Conservation (phyloP, 2,329 filamentous ascomycete species). For the Colletotrichum filicis region DNA sequence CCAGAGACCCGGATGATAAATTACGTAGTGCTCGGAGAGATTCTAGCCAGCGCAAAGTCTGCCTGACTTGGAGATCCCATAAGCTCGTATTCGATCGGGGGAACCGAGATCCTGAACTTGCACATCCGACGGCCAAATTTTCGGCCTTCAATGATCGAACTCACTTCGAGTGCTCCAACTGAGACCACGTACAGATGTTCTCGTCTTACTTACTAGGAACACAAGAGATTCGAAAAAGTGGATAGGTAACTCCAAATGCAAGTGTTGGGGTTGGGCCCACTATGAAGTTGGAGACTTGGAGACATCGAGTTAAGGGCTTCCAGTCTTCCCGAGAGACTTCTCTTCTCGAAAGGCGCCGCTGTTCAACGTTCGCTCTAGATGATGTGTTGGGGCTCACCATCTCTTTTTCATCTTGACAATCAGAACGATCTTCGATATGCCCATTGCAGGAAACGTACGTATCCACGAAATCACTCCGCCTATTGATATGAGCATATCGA, state of each 20-base stretch:
- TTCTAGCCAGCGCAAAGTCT: not conserved
- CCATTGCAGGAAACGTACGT: conserved; percentile 61
- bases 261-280: not conserved
- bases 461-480: conserved; percentile 66
- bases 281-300: not conserved
- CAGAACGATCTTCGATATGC: conserved; percentile 59
- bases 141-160: not conserved
- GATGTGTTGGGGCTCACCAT: too few relatives aligned
- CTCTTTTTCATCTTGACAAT: too few relatives aligned
- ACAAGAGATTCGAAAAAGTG: not conserved
- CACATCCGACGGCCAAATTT: not conserved
- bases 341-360: too few relatives aligned
- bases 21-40: not conserved
- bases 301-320: not conserved
- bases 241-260: not conserved
- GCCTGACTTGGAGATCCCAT: not conserved
- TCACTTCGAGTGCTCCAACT: not conserved
- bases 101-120: not conserved
- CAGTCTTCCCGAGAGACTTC: too few relatives aligned
- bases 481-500: conserved; percentile 67
- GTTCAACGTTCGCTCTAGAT: too few relatives aligned
- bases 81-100: not conserved
- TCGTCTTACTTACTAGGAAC: not conserved
- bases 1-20: not conserved
- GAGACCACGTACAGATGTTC: not conserved